Percentiles rank a stretch among this genome's conserved stretches.
phyloP scores from a whole-genome alignment of 192 early-diverging fungal genomes.

The Radiomyces spectabilis region DNA sequence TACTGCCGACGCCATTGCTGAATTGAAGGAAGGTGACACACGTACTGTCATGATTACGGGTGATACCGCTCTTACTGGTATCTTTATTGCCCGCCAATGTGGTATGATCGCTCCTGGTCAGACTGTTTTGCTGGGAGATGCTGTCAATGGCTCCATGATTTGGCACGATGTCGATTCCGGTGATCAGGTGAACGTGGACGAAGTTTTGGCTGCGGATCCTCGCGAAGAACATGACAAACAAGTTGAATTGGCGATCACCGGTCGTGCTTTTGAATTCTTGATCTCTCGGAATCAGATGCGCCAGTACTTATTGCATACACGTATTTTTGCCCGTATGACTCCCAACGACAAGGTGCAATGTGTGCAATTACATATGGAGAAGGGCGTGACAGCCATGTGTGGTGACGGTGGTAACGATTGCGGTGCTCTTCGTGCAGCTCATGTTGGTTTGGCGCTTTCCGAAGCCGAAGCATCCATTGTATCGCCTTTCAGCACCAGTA shows the following conservation, averaged over 20 bases:
- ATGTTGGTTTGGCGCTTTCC: constrained; percentile 76
- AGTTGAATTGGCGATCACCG: constrained; percentile 69
- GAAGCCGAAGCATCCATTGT: constrained; percentile 79
- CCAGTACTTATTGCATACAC: constrained; percentile 53
- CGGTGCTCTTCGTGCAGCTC: constrained; percentile 72
- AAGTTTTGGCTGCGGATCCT: constrained; percentile 10
- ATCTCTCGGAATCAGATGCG: constrained; percentile 32
- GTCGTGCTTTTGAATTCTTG: constrained; percentile 56
- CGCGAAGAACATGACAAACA: constrained; percentile 7
- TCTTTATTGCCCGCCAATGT: constrained; percentile 61
- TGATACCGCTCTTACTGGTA: constrained; percentile 67
- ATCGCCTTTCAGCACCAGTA: constrained; percentile 68
- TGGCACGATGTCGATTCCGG: constrained; percentile 56
- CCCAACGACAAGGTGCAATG: constrained; percentile 70
- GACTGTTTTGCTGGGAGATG: constrained; percentile 50
- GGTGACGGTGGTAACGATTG: constrained; percentile 87
- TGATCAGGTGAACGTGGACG: constrained; percentile 31
- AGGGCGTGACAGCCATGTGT: constrained; percentile 76
- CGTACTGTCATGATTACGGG: constrained; percentile 82
- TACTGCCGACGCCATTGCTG: constrained; percentile 55
- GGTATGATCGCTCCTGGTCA: constrained; percentile 52
- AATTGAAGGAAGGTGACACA: constrained; percentile 57
- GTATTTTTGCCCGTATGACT: constrained; percentile 76
- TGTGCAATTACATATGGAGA: constrained; percentile 73
- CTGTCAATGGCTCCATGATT: constrained; percentile 24